A percentile compares a stretch with the other conserved stretches of the same genome.
These are phyloP conservation scores for Poterioochromonas sp. DNA, from an alignment of 352 stramenopile species.

Conservation along the genomic window DNA sequence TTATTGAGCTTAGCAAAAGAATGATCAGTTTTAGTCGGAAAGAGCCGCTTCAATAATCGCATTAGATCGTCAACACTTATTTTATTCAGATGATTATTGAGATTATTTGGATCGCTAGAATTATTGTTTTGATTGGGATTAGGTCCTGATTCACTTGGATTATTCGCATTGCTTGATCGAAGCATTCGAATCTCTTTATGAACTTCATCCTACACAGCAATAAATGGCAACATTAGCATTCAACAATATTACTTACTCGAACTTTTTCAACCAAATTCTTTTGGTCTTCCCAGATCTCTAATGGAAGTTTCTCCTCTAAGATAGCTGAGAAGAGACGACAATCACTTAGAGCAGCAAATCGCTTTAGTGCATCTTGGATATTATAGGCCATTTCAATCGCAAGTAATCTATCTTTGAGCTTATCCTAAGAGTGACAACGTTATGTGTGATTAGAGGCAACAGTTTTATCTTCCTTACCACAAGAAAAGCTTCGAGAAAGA, in stretches of 20 bases:
- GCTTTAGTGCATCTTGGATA: constrained; percentile 5
- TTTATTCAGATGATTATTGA: not conserved
- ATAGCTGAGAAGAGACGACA: constrained; percentile 1
- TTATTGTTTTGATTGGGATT: not conserved
- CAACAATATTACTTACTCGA: not conserved
- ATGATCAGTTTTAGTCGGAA: constrained; percentile 7
- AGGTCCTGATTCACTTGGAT: not conserved
- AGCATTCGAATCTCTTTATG: not conserved
- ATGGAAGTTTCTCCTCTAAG: not conserved
- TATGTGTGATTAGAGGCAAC: no score
- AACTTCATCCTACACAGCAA: constrained; percentile 7
- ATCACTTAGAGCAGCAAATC: not conserved
- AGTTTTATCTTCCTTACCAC: not conserved
- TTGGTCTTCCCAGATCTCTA: not conserved
- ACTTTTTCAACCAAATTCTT: not conserved
- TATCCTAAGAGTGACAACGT: not conserved
- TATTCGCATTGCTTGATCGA: not conserved
- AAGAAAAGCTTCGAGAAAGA: not conserved
- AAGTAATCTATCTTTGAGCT: not conserved
- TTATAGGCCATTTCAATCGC: constrained; percentile 23
- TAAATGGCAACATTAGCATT: not conserved
- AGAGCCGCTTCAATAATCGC: not conserved
- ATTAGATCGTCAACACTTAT: not conserved
- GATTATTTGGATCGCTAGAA: not conserved
- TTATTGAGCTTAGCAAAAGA: not conserved